A percentile compares a stretch with the other conserved stretches of the same genome.
Evolutionary conservation across 169 alveolate genomes (phyloP).

Genomic region (Cryptosporidium muris): DNA sequence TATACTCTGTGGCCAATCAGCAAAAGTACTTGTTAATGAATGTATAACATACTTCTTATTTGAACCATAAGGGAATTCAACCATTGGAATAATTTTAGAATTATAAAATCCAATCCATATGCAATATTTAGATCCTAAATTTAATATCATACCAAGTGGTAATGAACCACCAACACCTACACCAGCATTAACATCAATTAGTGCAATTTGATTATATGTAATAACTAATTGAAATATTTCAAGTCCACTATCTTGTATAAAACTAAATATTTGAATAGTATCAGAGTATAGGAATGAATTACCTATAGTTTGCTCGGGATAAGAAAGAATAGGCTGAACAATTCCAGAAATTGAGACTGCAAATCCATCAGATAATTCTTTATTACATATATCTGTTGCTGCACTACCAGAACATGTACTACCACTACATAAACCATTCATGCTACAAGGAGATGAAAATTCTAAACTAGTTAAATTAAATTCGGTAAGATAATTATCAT

Average conservation of each 20-base stretch:
- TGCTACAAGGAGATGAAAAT: slow-evolving; percentile 41
- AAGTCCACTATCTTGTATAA: slow-evolving; percentile 30
- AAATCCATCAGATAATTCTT: slow-evolving; percentile 21
- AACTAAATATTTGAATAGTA: slow-evolving; percentile 43
- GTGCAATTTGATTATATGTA: slow-evolving; percentile 27
- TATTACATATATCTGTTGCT: neutral
- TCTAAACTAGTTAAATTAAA: slow-evolving; percentile 1
- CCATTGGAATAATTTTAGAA: neutral
- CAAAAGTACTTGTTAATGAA: slow-evolving; percentile 4
- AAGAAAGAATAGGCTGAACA: slow-evolving; percentile 16
- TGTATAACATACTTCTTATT: neutral
- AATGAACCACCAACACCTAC: slow-evolving; percentile 30
- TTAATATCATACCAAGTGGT: slow-evolving; percentile 21
- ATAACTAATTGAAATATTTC: slow-evolving; percentile 20
- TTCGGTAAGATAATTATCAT: no score
- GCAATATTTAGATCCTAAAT: slow-evolving; percentile 36
- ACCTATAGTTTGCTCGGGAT: slow-evolving; percentile 38
- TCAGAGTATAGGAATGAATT: slow-evolving; percentile 10
- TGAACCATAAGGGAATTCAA: slow-evolving; percentile 54
- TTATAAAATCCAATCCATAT: slow-evolving; percentile 28
- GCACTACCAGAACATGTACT: slow-evolving; percentile 3
- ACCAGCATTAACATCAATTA: neutral
- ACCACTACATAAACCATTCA: neutral
- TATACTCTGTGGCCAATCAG: slow-evolving; percentile 14
- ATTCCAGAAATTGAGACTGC: slow-evolving; percentile 35